Percentiles rank a stretch among this genome's conserved stretches.
Evolutionary conservation across 441 rosid species (phyloP).

Genomic region (Aleurites moluccanus): DNA sequence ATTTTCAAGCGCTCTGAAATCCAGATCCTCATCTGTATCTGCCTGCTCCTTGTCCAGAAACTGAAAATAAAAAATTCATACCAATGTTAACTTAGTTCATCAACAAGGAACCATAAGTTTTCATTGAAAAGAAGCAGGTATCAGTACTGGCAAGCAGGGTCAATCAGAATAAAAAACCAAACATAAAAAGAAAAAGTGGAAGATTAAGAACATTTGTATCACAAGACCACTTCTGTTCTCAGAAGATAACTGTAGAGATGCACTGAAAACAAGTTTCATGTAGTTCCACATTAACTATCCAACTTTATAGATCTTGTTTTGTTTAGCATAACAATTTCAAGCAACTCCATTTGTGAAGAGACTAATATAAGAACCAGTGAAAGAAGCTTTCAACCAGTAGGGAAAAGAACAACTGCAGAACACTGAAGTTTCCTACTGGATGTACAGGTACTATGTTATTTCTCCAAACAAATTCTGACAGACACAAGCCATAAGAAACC

Average conservation of each 20-base stretch:
- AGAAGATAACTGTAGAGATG: background rate
- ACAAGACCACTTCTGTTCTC: background rate
- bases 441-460: too few relatives aligned
- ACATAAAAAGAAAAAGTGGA: background rate
- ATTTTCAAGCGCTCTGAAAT: slow-evolving; percentile 64
- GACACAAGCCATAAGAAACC: slow-evolving; percentile 3
- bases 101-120: too few relatives aligned
- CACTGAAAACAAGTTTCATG: background rate
- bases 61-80: slow-evolving; percentile 38
- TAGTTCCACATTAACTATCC: background rate
- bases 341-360: background rate
- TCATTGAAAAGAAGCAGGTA: background rate
- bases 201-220: background rate
- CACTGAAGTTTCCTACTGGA: background rate
- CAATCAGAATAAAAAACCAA: background rate
- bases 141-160: background rate
- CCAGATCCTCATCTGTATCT: slow-evolving; percentile 61
- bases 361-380: background rate
- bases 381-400: background rate
- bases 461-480: background rate
- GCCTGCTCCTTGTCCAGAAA: slow-evolving; percentile 59
- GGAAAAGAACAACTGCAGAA: background rate
- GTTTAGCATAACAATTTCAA: background rate
- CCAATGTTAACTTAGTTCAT: slow-evolving; percentile 6
- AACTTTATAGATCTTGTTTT: background rate